These are phyloP conservation scores for Cyberlindnera suaveolens DNA, from an alignment of 805 yeast genomes.

Conservation along the genomic window DNA sequence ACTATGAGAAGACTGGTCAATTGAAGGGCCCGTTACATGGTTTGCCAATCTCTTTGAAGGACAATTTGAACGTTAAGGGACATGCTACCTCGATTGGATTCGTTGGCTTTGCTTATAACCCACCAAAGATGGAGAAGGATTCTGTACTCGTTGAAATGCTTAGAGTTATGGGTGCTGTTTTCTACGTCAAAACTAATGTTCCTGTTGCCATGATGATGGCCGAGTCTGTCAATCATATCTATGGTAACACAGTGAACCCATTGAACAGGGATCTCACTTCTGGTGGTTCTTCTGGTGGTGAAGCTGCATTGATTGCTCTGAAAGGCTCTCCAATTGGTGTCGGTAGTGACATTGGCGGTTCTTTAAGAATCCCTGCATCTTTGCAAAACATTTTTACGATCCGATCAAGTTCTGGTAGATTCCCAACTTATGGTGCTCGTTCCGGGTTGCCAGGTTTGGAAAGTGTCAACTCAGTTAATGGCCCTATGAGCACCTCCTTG, in stretches of 20 bases:
- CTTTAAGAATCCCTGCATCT: constrained; percentile 42
- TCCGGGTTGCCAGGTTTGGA: constrained; percentile 21
- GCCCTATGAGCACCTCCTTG: constrained; percentile 38
- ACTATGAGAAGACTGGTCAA: constrained; percentile 40
- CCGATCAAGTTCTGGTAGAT: constrained; percentile 40
- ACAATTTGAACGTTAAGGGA: constrained; percentile 34
- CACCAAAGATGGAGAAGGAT: constrained; percentile 28
- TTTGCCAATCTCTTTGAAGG: constrained; percentile 57
- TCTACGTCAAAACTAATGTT: constrained; percentile 47
- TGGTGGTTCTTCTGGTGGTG: constrained; percentile 54
- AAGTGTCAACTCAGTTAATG: constrained; percentile 38
- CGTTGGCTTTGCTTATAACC: constrained; percentile 35
- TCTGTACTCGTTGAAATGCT: constrained; percentile 35
- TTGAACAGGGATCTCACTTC: constrained; percentile 35
- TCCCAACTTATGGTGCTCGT: constrained; percentile 27
- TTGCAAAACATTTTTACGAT: constrained; percentile 36
- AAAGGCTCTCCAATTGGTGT: constrained; percentile 45
- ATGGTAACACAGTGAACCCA: constrained; percentile 43
- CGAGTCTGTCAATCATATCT: constrained; percentile 39
- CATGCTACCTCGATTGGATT: constrained; percentile 44
- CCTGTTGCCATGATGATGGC: constrained; percentile 47
- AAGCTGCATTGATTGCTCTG: constrained; percentile 39
- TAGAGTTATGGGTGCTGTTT: constrained; percentile 43
- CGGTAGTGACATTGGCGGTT: constrained; percentile 52
- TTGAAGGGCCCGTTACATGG: constrained; percentile 64